Evolutionary conservation across 371 early-diverging fungal species (phyloP).

Genomic region (Smittium culicis): DNA sequence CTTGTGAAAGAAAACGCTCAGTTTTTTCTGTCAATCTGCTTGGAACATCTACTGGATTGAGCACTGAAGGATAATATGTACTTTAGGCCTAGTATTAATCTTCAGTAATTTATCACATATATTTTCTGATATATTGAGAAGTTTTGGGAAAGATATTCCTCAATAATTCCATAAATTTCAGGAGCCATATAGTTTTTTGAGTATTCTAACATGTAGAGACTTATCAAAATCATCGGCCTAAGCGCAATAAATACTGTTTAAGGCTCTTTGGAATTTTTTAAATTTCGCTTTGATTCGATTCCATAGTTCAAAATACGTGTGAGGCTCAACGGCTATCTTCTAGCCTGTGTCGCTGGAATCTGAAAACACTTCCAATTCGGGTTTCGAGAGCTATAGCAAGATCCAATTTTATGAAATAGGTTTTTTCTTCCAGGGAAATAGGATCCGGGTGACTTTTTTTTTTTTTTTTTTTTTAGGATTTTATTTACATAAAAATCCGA

Average conservation of each 20-base stretch:
- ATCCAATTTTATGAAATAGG: not conserved
- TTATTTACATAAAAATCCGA: too few species aligned
- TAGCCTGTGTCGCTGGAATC: not conserved
- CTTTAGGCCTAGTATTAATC: not conserved
- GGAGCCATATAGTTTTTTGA: not conserved
- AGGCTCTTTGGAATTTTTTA: not conserved
- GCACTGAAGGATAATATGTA: not conserved
- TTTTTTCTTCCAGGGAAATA: not conserved
- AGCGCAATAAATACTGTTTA: not conserved
- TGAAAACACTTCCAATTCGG: not conserved
- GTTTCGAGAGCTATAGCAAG: not conserved
- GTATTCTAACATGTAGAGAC: not conserved
- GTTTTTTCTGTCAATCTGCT: constrained; percentile 3
- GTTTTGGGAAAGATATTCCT: not conserved
- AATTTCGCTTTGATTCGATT: not conserved
- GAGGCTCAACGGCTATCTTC: not conserved
- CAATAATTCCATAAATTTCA: not conserved
- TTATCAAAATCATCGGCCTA: too few species aligned
- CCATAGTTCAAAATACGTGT: not conserved
- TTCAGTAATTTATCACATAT: not conserved
- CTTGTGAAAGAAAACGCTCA: constrained; percentile 6
- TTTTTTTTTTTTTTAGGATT: too few species aligned
- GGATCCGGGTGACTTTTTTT: constrained; percentile 7
- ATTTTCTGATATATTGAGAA: not conserved
- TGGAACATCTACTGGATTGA: not conserved